Base-by-base conservation (phyloP, 768 basidiomycete genomes). In the Agrocybe praecox region DNA sequence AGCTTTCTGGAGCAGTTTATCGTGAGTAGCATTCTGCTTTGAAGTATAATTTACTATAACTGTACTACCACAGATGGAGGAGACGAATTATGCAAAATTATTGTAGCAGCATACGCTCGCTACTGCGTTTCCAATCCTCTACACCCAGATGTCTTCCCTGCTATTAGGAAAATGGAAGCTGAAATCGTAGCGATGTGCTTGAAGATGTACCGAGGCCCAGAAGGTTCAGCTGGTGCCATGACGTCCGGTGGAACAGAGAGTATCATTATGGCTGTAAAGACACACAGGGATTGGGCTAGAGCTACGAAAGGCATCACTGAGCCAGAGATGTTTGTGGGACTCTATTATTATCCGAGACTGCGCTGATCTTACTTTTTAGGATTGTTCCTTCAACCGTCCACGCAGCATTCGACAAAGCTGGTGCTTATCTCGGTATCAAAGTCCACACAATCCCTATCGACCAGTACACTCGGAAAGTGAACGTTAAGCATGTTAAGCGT, bases 201-300 rank as follows among this genome's bases (percentile, higher is more conserved):
- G 46, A 81, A 82, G 55, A 78, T 96, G 79, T 98, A 90, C 76
- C 87, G 92, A 66, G 87, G 89, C 60, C 90, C 94, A 1, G 75
- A 82, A 48, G 94, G 94, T 15, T 92, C 94, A 10, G 95, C 94
- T 11, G 96, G 96, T 12, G 88, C 87, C 6, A 98, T 96, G 72
- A 99, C 96, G 1, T 90, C 90, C 0, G 96, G 96, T 14, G 96
- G 96, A 6, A 99, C 96, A 0, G 96, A 99, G 69, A 92, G 90
- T 19, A 98, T 98, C 63, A 77, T 99, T 48, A 95, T 98, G 94
- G 87, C 94, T 2, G 81, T 94, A 62, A 98, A 98, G 77, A 91
- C 95, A 0, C 87, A 99, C 67, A 84, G 94, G 14, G 95, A 98
- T 61, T 97, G 96, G 92, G 96, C 93, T 6, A 76, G 81, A 45